Conservation (phyloP, 208 protist genomes). For the Balamuthia mandrillaris region DNA sequence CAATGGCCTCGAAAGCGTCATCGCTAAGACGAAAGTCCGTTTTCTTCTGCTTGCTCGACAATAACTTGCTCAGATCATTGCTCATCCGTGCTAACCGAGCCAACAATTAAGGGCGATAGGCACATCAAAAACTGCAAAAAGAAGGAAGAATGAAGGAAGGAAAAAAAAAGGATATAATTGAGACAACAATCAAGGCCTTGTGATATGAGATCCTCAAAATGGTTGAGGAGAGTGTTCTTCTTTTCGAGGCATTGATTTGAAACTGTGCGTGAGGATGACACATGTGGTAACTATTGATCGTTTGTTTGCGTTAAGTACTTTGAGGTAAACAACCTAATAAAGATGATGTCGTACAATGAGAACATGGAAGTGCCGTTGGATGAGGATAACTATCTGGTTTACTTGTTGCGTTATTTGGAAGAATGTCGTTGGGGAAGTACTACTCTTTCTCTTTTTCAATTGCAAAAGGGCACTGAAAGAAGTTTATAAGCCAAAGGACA, state of each 20-base stretch:
- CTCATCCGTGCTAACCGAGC: no score
- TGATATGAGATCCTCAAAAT: background rate
- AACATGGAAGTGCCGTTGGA: conserved; percentile 29
- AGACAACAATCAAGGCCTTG: conserved; percentile 1
- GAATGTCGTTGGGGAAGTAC: background rate
- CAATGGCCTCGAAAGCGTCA: no score
- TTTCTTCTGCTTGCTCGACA: no score
- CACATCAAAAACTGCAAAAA: no score
- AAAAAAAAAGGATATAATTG: background rate
- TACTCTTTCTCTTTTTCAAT: background rate
- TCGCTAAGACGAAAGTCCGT: no score
- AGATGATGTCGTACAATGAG: background rate
- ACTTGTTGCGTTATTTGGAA: background rate
- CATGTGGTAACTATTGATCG: background rate
- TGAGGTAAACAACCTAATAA: background rate
- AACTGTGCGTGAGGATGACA: background rate
- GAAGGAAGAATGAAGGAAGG: no score
- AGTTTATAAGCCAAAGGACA: background rate
- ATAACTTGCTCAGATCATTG: no score
- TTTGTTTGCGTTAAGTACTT: background rate
- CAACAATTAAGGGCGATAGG: no score
- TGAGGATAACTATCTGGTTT: conserved; percentile 25
- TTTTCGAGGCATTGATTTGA: background rate
- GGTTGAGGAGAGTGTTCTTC: background rate
- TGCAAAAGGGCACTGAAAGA: background rate